Evolutionary conservation across 768 basidiomycete species (phyloP), one percentile per base, ranked within the genome.

Genomic region (Mycena olivaceomarginata): DNA sequence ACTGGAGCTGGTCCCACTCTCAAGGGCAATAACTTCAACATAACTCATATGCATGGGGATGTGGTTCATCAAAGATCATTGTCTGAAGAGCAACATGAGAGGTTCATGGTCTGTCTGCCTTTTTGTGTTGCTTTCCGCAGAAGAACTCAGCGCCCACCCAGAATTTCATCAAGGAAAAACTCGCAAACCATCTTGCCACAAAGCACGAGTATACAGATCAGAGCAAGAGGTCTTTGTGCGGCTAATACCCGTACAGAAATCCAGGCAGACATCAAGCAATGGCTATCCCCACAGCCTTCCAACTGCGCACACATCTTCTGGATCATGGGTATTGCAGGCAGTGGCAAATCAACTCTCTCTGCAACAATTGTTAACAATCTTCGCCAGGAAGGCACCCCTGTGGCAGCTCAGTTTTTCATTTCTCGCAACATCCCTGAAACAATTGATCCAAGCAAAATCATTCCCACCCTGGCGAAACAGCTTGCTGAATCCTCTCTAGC

Each of bases 221-320:
- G 48, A 48, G 12, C 48, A 48, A 56, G 70, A 63, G n/a, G 18
- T 72, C 48, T 72, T 64, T 72, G 70, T 72, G 70, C 71, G 31
- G 20, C 31, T 25, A 40, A 37, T 22, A 72, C 71, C 65, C 71
- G 63, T 16, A 22, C 43, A 51, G 40, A 72, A 56, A 65, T 72
- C 51, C 46, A 72, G 37, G 51, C 16, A 16, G 63, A 72, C 4
- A 65, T 72, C 51, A 4, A 1, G 63, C 0, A 37, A 31, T 72
- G 71, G 71, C 71, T 72, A 56, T 71, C 46, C n/a, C 60, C 60
- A 53, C n/a, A 56, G 63, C 2, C 63, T 72, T 22, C 20, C 51
- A 65, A 10, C 63, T 22, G 16, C 3, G 31, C 1, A 31, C 31
- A 3, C 3, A 31, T 31, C 31, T 31, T 31, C 31, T 31, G 31